These are phyloP conservation scores for Saccharomycopsis babjevae DNA, from an alignment of 805 yeast species.

Conservation along the genomic window DNA sequence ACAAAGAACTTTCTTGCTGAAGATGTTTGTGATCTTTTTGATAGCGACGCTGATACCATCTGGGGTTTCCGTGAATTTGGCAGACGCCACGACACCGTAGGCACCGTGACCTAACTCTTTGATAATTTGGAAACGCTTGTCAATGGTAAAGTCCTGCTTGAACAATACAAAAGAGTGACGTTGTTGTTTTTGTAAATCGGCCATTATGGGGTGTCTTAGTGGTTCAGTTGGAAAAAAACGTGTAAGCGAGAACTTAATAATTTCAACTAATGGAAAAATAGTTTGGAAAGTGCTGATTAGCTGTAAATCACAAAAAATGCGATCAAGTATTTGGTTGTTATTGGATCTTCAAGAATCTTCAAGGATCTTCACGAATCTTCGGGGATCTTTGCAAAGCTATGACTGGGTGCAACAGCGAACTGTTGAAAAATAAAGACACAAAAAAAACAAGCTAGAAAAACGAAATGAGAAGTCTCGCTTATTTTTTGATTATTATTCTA, in stretches of 20 bases:
- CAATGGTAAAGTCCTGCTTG: slow-evolving; percentile 89
- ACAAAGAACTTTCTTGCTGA: slow-evolving; percentile 81
- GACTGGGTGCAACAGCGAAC: neutral
- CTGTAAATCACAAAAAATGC: no score
- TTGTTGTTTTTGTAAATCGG: slow-evolving; percentile 13
- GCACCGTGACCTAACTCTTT: slow-evolving; percentile 98
- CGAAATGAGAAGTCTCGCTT: neutral
- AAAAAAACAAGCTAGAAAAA: neutral
- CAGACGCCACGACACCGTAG: slow-evolving; percentile 93
- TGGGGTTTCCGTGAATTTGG: slow-evolving; percentile 61
- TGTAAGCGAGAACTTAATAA: neutral
- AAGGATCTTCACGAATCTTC: no score
- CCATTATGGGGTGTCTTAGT: neutral
- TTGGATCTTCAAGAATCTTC: no score
- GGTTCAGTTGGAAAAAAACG: no score
- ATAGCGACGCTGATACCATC: slow-evolving; percentile 86
- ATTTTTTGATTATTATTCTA: no score
- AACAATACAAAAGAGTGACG: slow-evolving; percentile 28
- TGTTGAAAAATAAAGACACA: neutral
- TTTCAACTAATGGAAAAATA: neutral
- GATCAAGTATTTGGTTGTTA: no score
- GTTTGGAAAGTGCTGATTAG: neutral
- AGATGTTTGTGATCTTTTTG: slow-evolving; percentile 90
- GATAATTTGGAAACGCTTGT: slow-evolving; percentile 75
- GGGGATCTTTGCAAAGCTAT: no score